Conservation (phyloP, 305 asterid species). For the Nicotiana rustica region DNA sequence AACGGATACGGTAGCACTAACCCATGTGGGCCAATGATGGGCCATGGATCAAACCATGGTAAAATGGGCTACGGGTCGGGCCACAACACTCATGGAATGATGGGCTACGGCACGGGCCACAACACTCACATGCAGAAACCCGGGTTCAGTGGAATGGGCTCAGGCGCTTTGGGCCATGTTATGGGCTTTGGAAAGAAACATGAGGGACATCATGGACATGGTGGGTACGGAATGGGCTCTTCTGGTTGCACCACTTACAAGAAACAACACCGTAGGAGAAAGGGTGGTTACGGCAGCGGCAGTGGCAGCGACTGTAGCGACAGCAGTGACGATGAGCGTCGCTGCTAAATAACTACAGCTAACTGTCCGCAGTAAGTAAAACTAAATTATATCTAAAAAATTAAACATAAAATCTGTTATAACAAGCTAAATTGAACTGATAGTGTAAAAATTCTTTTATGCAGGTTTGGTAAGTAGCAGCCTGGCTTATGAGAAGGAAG, state of each 20-base stretch:
- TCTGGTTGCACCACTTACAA: slow-evolving; percentile 26
- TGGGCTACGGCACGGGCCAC: neutral
- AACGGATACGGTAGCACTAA: neutral
- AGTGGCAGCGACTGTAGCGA: slow-evolving; percentile 24
- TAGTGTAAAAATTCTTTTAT: neutral
- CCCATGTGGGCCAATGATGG: slow-evolving; percentile 20
- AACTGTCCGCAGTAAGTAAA: neutral
- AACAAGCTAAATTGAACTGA: neutral
- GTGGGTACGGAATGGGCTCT: slow-evolving; percentile 19
- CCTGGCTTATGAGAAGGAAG: slow-evolving; percentile 5
- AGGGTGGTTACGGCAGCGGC: neutral
- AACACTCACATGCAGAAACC: neutral
- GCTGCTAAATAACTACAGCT: neutral
- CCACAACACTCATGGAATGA: neutral
- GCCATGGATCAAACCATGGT: neutral
- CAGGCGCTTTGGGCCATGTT: neutral
- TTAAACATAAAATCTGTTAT: neutral
- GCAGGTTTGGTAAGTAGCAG: slow-evolving; percentile 8
- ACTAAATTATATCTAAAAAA: neutral
- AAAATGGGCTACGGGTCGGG: neutral
- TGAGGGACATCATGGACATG: slow-evolving; percentile 25
- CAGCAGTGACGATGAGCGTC: slow-evolving; percentile 29
- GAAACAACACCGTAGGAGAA: slow-evolving; percentile 22
- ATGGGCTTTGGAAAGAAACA: slow-evolving; percentile 32
- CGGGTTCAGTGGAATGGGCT: neutral